Base-by-base conservation (phyloP, 2,329 filamentous ascomycete genomes). In the Cladosporium oxysporum region DNA sequence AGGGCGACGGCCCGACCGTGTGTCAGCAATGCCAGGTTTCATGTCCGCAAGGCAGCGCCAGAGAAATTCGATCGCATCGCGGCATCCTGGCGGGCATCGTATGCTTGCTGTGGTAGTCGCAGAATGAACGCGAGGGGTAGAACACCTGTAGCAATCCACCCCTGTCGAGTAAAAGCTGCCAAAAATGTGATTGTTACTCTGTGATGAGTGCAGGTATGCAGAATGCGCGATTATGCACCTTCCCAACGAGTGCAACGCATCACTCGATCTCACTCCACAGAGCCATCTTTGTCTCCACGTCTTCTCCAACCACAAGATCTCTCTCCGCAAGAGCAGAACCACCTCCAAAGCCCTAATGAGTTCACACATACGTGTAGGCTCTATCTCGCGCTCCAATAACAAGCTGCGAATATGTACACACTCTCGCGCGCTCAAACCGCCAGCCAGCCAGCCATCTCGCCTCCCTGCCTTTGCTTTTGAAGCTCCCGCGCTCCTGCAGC, bases 101-200 rank as follows among this genome's bases (percentile, higher is more conserved):
- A 18, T 33, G 21, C 23, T 21, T 55, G 28, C 28, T 31, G 28
- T 55, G 28, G 28, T 33, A 55, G 55, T 26, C 21, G 55, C 33
- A 41, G 55, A 33, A 58, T 58, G 55, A 58, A 58, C 55, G 55
- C 55, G 55, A 58, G 55, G 55, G n/a, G 55, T 41, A 47, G 41
- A 47, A 53, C n/a, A 53, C 23, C 49, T 16, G 10, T 16, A 53
- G 49, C 49, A 16, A 18, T 10, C 49, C 28, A 26, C 23, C 49
- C 49, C 41, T 21, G 41, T 47, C 41, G 3, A 47, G n/a, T 47
- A 8, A 47, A 47, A 10, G 1, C 3, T 21, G 8, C 8, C 5
- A n/a, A 47, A 47, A 47, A 21, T 16, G 37, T 41, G 37, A 41
- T n/a, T 37, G 14, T 37, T 37, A 12, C 5, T 41, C 3, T 23